phyloP scores from a whole-genome alignment of 257 asterid genomes.

The Ophiorrhiza pumila region DNA sequence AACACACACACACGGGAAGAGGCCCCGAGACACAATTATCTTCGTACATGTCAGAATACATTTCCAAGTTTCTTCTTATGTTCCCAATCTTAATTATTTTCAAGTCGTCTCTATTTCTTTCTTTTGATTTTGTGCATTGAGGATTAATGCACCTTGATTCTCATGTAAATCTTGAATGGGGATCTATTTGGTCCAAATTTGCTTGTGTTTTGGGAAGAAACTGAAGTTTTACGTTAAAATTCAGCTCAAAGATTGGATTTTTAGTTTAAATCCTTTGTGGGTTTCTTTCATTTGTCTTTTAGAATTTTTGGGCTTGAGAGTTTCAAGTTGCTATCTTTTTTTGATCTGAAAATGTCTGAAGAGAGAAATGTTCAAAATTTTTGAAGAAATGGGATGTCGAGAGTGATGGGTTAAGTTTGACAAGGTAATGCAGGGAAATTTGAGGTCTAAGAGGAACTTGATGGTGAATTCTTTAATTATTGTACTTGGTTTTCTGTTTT shows the following conservation, averaged over 20 bases:
- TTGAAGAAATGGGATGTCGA: not conserved
- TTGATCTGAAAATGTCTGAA: slow-evolving; percentile 3
- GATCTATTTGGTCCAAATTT: slow-evolving; percentile 9
- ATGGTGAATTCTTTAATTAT: not conserved
- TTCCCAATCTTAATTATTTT: too few species aligned
- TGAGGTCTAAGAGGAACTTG: not conserved
- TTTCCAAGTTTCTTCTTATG: not conserved
- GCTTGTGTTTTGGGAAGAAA: not conserved
- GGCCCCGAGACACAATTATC: not conserved
- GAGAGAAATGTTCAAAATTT: not conserved
- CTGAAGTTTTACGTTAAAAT: slow-evolving; percentile 5
- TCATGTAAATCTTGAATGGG: slow-evolving; percentile 5
- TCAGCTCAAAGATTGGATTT: not conserved
- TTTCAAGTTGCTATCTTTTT: not conserved
- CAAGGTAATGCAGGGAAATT: not conserved
- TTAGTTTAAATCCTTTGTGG: not conserved
- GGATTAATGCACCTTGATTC: not conserved
- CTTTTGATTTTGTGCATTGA: not conserved
- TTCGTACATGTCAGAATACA: slow-evolving; percentile 16
- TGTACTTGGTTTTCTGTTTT: not conserved
- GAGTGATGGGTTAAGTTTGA: too few species aligned
- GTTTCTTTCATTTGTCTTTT: not conserved
- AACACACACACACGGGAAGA: slow-evolving; percentile 2
- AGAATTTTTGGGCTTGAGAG: not conserved
- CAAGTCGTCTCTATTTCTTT: not conserved